Evolutionary conservation across 176 grass and related monocot species (phyloP), one percentile per base, ranked within the genome.

Genomic region (Carex kokanica): DNA sequence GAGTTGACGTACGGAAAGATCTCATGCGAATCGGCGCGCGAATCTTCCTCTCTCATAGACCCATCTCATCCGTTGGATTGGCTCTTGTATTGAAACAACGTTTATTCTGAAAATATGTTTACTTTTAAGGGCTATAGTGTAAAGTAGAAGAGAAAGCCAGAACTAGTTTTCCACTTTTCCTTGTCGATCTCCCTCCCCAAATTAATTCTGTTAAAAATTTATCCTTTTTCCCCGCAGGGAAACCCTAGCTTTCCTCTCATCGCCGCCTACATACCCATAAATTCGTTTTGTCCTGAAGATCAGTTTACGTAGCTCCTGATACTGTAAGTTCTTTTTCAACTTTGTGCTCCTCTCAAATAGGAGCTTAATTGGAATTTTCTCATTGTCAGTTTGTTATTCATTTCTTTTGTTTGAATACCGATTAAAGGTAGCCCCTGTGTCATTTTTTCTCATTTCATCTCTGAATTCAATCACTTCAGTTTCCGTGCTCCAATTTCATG

Each of bases 241-340:
- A 89, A 83, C 84, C 70, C 84, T 89, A 89, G 84, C 59, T 70
- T 58, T 38, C 12, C 1, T 49, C 25, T 69, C 72, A 20, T 17
- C 79, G 84, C 88, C 84, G 65, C 83, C 87, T 23, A 4, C 2
- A 18, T 12, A n/a, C 31, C 6, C 1, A n/a, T 60, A 9, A 4
- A 9, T 55, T 80, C 25, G 3, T 9, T 5, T 58, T 78, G 29
- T 36, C 6, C 15, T 49, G 12, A 49, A 23, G 10, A 59, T 34
- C 77, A 80, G 27, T 80, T 36, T 7, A n/a, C 29, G 54, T 14
- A 80, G 31, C 29, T 80, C 78, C 55, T 20, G 55, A 61, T 80
- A 20, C 21, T 17, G 78, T 80, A 80, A 10, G 55, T 80, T 36
- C 17, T 61, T 23, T 60, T 80, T 20, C 2, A 47, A 59, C 17